Percentiles rank a stretch among this genome's conserved stretches.
Conservation (phyloP, 352 stramenopile genomes). For the Globisporangium polare region DNA sequence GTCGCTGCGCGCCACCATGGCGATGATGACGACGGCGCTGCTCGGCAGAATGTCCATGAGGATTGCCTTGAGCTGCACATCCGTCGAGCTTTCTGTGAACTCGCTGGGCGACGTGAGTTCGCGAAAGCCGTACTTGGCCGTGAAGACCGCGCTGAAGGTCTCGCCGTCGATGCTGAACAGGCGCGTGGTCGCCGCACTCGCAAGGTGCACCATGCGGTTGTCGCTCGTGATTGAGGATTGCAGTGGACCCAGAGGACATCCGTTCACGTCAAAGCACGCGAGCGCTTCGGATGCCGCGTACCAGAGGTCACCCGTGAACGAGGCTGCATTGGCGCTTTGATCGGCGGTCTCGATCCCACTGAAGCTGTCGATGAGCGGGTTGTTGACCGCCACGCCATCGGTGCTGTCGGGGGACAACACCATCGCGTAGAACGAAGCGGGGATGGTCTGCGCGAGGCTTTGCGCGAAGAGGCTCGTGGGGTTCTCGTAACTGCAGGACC, state of each 20-base stretch:
- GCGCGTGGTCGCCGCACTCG: not conserved
- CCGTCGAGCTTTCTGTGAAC: conserved; percentile 9
- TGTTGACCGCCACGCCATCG: not conserved
- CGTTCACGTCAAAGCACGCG: conserved; percentile 17
- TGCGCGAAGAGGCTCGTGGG: not conserved
- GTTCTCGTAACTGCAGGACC: conserved; percentile 10
- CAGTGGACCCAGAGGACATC: conserved; percentile 25
- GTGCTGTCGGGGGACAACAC: not conserved
- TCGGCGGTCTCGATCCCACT: not conserved
- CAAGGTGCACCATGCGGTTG: conserved; percentile 19
- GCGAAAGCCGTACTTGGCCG: conserved; percentile 16
- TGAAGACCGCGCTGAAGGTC: conserved; percentile 18
- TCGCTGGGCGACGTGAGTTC: conserved; percentile 4
- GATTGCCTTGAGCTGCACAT: conserved; percentile 7
- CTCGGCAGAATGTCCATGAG: conserved; percentile 15
- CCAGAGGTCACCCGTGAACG: conserved; percentile 20
- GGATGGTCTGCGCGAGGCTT: not conserved
- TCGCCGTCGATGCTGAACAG: conserved; percentile 7
- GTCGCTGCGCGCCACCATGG: not conserved
- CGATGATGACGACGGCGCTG: not conserved
- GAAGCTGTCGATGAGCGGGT: not conserved
- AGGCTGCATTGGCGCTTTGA: not conserved
- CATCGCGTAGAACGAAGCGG: not conserved
- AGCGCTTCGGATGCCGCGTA: conserved; percentile 15
- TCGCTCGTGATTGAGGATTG: not conserved